Conservation (phyloP, 2,329 filamentous ascomycete genomes). For the Apiospora hydei region DNA sequence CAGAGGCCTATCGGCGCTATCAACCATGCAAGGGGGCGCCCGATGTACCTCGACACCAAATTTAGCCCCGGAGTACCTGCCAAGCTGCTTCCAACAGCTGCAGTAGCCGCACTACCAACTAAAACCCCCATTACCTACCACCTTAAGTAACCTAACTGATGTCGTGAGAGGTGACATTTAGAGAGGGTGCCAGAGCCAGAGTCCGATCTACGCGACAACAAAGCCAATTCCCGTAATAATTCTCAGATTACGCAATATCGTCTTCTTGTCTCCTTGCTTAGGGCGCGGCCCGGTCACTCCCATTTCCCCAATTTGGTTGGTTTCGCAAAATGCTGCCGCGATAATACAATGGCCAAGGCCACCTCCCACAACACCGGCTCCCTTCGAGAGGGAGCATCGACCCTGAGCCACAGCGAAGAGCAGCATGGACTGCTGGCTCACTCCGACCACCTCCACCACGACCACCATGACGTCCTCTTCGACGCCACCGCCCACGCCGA, state of each 20-base stretch:
- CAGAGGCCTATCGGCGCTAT: not conserved
- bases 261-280: conserved; percentile 5
- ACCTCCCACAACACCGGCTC: conserved; percentile 39
- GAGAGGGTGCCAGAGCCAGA: not conserved
- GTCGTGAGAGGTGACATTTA: not conserved
- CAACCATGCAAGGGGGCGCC: not conserved
- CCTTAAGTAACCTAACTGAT: not conserved
- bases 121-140: not conserved
- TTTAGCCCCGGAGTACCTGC: not conserved
- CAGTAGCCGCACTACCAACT: not conserved
- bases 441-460: conserved; percentile 32
- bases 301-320: not conserved
- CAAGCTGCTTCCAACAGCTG: not conserved
- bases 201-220: not conserved
- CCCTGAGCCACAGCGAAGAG: conserved; percentile 41
- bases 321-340: conserved; percentile 47
- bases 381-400: conserved; percentile 35
- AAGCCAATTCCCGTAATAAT: not conserved
- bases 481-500: conserved; percentile 32
- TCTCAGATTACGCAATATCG: not conserved
- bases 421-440: conserved; percentile 47
- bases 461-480: conserved; percentile 35
- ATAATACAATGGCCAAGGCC: conserved; percentile 53
- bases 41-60: not conserved
- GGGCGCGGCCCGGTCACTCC: conserved; percentile 10